Evolutionary conservation across 768 basidiomycete genomes (phyloP), one percentile per base, ranked within the genome.

Genomic region (Gymnopilus dilepis): DNA sequence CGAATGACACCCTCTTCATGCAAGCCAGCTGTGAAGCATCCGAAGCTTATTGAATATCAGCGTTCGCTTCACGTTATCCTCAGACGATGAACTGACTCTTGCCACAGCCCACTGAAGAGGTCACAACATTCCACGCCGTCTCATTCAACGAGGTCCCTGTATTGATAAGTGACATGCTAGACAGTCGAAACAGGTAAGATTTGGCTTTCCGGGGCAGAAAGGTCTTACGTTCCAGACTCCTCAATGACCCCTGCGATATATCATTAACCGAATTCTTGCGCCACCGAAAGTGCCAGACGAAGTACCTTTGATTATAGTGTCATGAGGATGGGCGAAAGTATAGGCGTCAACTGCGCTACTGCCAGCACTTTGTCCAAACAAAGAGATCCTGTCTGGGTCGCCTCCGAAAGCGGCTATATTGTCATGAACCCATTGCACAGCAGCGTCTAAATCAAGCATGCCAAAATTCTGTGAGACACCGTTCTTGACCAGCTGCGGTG

Each of bases 361-460:
- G 3, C 77, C 78, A 24, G 78, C 77, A 60, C 77, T 78, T 56
- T 78, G 73, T 7, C 78, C 78, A 45, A 76, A 77, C 17, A 80
- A 47, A 13, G 68, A 68, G 31, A 79, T 71, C 54, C 82, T 73
- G 4, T 74, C 65, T 5, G 76, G 77, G 63, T 78, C 77, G 21
- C 77, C 77, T 28, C 77, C 77, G 53, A 84, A 84, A 8, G 67
- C 72, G n/a, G 72, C 76, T 51, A 84, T 84, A 63, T 84, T 81
- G 50, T 77, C 70, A 42, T 79, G 75, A 4, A 83, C 76, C 83
- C 82, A 83, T 61, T 81, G 64, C 6, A 83, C 73, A n/a, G 75
- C 81, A n/a, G 77, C 74, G 19, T 76, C 72, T 2, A 73, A 22
- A 51, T 80, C 78, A 11, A 78, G 70, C 3, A 80, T 67, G 17